Evolutionary conservation across 768 basidiomycete genomes (phyloP).

Genomic region (Kwoniella europaea): DNA sequence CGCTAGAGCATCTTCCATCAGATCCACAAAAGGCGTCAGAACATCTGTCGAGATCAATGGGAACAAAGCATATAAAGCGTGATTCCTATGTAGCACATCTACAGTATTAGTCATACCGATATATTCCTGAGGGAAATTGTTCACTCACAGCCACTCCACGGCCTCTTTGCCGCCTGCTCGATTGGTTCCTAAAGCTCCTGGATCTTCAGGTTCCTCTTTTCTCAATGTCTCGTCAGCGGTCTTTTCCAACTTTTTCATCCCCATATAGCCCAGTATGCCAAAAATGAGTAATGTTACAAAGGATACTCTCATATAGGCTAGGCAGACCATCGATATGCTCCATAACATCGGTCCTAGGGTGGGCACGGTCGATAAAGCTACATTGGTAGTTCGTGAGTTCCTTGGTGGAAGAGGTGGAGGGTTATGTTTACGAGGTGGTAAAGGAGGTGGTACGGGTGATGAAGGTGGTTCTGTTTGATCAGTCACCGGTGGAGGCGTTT

Average conservation of each 20-base stretch:
- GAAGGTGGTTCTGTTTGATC: neutral
- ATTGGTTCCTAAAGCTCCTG: neutral
- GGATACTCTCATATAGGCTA: constrained; percentile 19
- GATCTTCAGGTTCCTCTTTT: neutral
- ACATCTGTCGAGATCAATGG: constrained; percentile 57
- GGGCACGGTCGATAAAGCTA: constrained; percentile 4
- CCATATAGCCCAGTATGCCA: constrained; percentile 1
- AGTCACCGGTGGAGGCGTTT: neutral
- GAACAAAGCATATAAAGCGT: constrained; percentile 53
- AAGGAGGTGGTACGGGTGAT: constrained; percentile 3
- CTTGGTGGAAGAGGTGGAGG: constrained; percentile 17
- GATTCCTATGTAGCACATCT: constrained; percentile 36
- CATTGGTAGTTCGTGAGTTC: neutral
- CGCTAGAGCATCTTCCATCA: constrained; percentile 57
- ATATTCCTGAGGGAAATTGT: neutral
- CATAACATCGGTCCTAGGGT: constrained; percentile 11
- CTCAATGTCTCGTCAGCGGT: constrained; percentile 8
- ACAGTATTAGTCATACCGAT: neutral
- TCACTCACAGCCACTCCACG: constrained; percentile 31
- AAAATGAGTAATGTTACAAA: constrained; percentile 1
- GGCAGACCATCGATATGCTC: constrained; percentile 7
- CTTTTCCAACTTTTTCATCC: constrained; percentile 9
- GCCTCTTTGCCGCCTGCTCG: constrained; percentile 4
- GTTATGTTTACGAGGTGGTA: neutral
- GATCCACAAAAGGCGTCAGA: constrained; percentile 57